Base-by-base conservation (phyloP, 805 yeast species). In the Ogataea philodendri region DNA sequence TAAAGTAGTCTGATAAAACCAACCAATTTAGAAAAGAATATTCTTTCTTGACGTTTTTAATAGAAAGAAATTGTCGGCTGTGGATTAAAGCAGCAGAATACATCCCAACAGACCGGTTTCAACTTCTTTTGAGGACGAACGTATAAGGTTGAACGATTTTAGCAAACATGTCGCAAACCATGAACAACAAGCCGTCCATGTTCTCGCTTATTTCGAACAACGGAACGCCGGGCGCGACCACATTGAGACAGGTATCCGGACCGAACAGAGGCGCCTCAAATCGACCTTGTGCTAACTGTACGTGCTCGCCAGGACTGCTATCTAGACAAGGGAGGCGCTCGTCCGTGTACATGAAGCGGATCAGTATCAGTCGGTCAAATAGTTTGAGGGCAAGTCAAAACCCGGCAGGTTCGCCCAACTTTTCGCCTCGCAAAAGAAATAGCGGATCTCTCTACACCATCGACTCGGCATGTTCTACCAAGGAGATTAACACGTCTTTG, bases 251-350 rank as follows among this genome's bases (percentile, higher is more conserved):
- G 23, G 51, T 57, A 9, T 30, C 54, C 9, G 43, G 35, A n/a
- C 55, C 42, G 27, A 37, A 52, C 22, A 21, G 22, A 10, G 29
- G 29, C 37, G 37, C 52, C 5, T 32, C 54, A n/a, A 44, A 42
- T 24, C 65, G 75, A 53, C 73, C 76, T 9, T 84, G 93, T 56
- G 68, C 73, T 30, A 78, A 84, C 62, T 84, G 95, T 64, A 82
- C 87, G 2, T 84, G 94, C 56, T 82, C 90, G 1, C 93, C 93
- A 4, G 95, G 95, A 3, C 64, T 84, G 27, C 60, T 84, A 30
- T 78, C 87, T 19, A 70, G 94, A 52, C 74, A 70, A 42, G 76
- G 74, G 52, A 70, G 81, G 49, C 66, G 85, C 48, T 69, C 83
- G 13, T 69, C 83, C 0, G 54, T 71, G 18, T 65, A 58, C 31